Evolutionary conservation across 257 asterid species (phyloP).

Genomic region (Penstemon eatonii): DNA sequence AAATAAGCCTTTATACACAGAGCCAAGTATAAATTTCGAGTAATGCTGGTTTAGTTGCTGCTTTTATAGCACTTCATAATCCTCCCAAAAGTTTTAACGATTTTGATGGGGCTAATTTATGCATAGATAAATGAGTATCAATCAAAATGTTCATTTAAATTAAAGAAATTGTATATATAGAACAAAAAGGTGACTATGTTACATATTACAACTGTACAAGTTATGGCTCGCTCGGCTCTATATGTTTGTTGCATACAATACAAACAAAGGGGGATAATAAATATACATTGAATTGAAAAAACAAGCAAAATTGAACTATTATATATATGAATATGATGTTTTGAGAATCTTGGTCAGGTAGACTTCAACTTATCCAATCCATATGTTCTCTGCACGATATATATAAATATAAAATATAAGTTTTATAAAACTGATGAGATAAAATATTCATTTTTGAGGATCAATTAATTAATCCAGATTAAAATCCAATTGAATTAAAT

Average conservation of each 20-base stretch:
- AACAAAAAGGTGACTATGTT: conserved; percentile 21
- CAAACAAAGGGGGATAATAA: background rate
- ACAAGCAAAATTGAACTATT: no score
- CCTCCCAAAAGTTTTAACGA: conserved; percentile 30
- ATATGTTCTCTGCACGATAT: conserved; percentile 48
- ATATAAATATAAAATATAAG: background rate
- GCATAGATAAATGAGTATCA: conserved; percentile 53
- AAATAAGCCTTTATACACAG: conserved; percentile 44
- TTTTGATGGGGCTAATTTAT: conserved; percentile 32
- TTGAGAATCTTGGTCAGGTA: conserved; percentile 30
- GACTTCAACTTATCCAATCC: conserved; percentile 69
- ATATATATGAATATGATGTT: background rate
- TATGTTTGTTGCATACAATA: conserved; percentile 4
- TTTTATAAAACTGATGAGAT: background rate
- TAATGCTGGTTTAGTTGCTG: conserved; percentile 64
- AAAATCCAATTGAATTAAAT: no score
- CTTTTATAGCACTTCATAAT: conserved; percentile 48
- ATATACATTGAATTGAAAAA: no score
- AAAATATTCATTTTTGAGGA: background rate
- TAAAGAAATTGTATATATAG: background rate
- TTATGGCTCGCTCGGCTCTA: conserved; percentile 19
- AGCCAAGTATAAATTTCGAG: conserved; percentile 49
- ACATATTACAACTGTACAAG: conserved; percentile 35
- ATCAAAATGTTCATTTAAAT: conserved; percentile 37
- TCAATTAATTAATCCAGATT: no score